Percentiles rank a stretch among this genome's conserved stretches.
Evolutionary conservation across 306 rosid species (phyloP).

Genomic region (Ziziphus jujuba): DNA sequence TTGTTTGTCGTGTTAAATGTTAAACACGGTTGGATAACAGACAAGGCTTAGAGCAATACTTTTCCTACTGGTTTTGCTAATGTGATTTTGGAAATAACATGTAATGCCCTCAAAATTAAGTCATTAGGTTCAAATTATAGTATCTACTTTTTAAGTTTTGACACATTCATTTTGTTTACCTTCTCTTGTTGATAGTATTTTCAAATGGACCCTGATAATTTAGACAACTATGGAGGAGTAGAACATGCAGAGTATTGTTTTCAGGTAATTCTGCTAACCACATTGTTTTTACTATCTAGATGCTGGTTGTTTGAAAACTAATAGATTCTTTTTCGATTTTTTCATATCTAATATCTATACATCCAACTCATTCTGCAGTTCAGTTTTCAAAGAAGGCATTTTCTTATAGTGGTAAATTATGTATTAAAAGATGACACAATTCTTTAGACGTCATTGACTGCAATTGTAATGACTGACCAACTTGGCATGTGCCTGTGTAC

Average conservation of each 20-base stretch:
- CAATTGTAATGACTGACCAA: too few relatives aligned
- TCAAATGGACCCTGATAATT: constrained; percentile 92
- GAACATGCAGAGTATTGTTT: constrained; percentile 92
- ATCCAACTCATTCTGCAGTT: not conserved
- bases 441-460: too few relatives aligned
- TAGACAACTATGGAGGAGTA: constrained; percentile 85
- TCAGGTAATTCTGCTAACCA: constrained; percentile 58
- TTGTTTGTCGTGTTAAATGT: not conserved
- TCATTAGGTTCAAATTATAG: not conserved
- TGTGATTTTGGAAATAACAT: constrained; percentile 4
- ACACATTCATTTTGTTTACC: constrained; percentile 25
- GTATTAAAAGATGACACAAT: too few relatives aligned
- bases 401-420: not conserved
- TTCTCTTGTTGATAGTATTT: constrained; percentile 56
- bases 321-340: not conserved
- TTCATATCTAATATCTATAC: not conserved
- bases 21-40: not conserved
- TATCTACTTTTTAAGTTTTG: not conserved
- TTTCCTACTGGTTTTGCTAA: not conserved
- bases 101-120: not conserved
- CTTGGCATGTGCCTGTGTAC: too few relatives aligned
- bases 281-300: constrained; percentile 17
- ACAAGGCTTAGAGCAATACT: not conserved
- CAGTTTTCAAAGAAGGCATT: not conserved
- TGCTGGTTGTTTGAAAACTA: constrained; percentile 3